Percentiles rank a stretch among this genome's conserved stretches.
Evolutionary conservation across 2,329 filamentous ascomycete species (phyloP).

Genomic region (Kalmusia sp.): DNA sequence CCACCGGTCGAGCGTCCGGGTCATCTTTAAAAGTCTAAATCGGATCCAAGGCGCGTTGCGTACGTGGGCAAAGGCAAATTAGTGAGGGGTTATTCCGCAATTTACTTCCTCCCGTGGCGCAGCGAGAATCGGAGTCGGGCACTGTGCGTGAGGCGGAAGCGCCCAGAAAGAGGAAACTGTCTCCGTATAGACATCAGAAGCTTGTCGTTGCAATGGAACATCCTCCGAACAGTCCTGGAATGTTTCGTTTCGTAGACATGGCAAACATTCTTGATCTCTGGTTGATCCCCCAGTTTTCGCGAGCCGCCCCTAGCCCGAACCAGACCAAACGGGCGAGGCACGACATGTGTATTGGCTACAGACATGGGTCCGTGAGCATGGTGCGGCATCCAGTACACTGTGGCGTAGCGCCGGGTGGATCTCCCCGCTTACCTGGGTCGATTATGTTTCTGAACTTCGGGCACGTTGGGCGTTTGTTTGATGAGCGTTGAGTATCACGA

Average conservation of each 20-base stretch:
- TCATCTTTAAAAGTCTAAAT: background rate
- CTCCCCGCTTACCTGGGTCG: background rate
- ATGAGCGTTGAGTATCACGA: background rate
- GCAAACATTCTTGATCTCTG: background rate
- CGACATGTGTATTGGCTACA: background rate
- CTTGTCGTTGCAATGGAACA: too few relatives aligned
- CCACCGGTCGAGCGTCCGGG: constrained; percentile 4
- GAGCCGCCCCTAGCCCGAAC: constrained; percentile 8
- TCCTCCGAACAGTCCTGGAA: too few relatives aligned
- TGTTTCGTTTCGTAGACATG: background rate
- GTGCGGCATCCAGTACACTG: background rate
- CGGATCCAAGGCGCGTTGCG: background rate
- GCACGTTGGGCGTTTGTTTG: background rate
- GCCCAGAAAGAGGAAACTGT: too few relatives aligned
- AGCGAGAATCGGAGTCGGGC: too few relatives aligned
- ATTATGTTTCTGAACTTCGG: background rate
- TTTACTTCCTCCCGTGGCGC: too few relatives aligned
- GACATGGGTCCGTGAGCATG: background rate
- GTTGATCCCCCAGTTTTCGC: constrained; percentile 2
- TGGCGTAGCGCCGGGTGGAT: constrained; percentile 4
- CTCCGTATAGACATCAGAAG: too few relatives aligned
- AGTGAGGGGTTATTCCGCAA: too few relatives aligned
- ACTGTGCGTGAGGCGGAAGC: too few relatives aligned
- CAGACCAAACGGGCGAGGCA: background rate
- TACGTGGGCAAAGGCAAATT: too few relatives aligned